Conservation (phyloP, 2,329 filamentous ascomycete species). For the Xylariaceae sp. region DNA sequence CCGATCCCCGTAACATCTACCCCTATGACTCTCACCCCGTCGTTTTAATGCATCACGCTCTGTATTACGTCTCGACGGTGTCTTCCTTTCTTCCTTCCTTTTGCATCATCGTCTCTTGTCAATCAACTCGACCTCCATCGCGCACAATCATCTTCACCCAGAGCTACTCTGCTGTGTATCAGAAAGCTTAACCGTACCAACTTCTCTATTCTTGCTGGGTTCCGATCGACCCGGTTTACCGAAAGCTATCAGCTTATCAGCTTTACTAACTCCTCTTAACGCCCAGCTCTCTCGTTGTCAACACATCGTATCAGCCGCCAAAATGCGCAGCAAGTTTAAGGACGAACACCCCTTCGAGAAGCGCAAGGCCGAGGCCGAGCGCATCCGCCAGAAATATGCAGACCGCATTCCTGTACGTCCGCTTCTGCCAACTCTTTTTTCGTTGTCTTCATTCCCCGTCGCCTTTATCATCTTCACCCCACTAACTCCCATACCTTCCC, state of each 20-base stretch:
- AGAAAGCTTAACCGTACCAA: not conserved
- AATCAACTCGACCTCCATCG: not conserved
- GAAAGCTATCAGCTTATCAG: not conserved
- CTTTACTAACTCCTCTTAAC: constrained; percentile 13
- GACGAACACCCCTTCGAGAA: constrained; percentile 99
- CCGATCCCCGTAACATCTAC: not conserved
- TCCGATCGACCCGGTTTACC: not conserved
- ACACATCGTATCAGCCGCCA: constrained; percentile 37
- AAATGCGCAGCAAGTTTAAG: constrained; percentile 99
- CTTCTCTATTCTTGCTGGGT: not conserved
- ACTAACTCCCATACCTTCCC: constrained; percentile 20
- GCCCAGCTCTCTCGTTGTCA: constrained; percentile 5
- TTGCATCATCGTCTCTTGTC: constrained; percentile 12
- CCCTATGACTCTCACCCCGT: not conserved
- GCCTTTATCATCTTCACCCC: not conserved
- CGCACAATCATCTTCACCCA: not conserved
- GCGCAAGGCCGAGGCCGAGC: constrained; percentile 99
- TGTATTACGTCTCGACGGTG: not conserved
- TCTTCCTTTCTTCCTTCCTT: constrained; percentile 5
- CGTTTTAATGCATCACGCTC: not conserved
- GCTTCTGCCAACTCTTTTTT: not conserved
- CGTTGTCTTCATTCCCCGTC: constrained; percentile 7
- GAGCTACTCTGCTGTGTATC: not conserved
- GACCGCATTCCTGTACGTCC: constrained; percentile 91
- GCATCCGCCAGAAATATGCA: constrained; percentile 97